Evolutionary conservation across 176 grass and related monocot species (phyloP).

Genomic region (barley (Hordeum vulgare)): MorexV3_pseudomolecules_assembly NC_058523.1:545416547-545417046

Average conservation of each 20-base stretch:
- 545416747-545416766: background rate
- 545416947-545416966: slow-evolving; percentile 11
- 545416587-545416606: background rate
- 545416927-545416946: background rate
- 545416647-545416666: slow-evolving; percentile 1
- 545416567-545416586: background rate
- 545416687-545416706: background rate
- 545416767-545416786: background rate
- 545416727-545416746: background rate
- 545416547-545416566: slow-evolving; percentile 3
- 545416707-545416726: background rate
- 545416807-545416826: background rate
- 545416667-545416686: background rate
- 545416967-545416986: slow-evolving; percentile 95
- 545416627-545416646: no score
- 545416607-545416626: background rate
- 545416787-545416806: background rate
- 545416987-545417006: slow-evolving; percentile 59
- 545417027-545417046: slow-evolving; percentile 89
- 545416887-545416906: background rate
- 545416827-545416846: background rate
- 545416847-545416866: background rate
- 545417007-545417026: slow-evolving; percentile 70
- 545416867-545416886: background rate
- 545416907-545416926: background rate